Evolutionary conservation across 768 basidiomycete species (phyloP), one percentile per base, ranked within the genome.

Genomic region (Lentinula boryana): DNA sequence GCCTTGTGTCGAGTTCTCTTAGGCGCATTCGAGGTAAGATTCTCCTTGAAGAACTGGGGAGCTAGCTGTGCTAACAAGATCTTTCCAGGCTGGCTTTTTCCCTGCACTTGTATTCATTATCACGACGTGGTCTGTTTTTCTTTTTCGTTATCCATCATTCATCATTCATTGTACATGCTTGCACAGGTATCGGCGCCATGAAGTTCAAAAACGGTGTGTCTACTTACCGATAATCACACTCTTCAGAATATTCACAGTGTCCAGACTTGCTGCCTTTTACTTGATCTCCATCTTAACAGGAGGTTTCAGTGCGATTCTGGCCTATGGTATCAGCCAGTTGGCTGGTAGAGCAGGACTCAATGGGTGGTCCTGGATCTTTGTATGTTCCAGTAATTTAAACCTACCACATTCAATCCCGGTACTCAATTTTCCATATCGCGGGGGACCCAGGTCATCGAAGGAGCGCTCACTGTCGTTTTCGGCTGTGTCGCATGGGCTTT

Each of bases 351-450:
- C 69, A 23, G 71, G 74, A 33, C 70, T 80, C 35, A 72, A 73
- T 16, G 79, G 80, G 27, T 81, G 80, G 80, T 71, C 74, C 51
- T 82, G 79, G 78, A 81, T 82, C 60, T 81, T 81, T 56, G 79
- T 80, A 15, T 18, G 53, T 61, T 32, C 51, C 32, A 27, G 27
- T 27, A 13, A 27, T 33, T 44, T 23, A 44, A 52, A 50, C 48
- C 40, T 7, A 38, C 18, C 53, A 13, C 18, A 21, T 58, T 35
- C 33, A 32, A 57, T 32, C n/a, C 31, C 50, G 1, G 52, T 49
- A 46, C 23, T 33, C n/a, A 31, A 58, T 8, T 21, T 38, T 3
- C 36, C 36, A 38, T 38, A 27, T 38, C 7, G 4, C 36, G 40
- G 32, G 7, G 3, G 15, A 51, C 53, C 53, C 60, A 83, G 78